Conservation (phyloP, 805 yeast species). For the Hanseniaspora guilliermondii region DNA sequence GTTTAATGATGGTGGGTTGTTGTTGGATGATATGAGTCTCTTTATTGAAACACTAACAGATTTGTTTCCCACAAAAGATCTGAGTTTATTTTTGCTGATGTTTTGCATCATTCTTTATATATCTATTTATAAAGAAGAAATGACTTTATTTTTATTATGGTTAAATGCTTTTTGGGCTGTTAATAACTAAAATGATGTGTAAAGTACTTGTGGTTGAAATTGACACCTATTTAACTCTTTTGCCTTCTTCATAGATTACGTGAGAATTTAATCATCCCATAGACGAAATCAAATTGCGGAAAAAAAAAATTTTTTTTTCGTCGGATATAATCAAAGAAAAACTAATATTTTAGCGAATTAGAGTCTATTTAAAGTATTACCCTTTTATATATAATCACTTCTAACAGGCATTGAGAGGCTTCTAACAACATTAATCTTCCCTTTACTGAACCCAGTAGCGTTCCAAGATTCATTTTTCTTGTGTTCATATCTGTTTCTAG, state of each 20-base stretch:
- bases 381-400: not conserved
- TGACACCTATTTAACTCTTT: no score
- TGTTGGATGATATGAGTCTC: not conserved
- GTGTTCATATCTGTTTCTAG: not conserved
- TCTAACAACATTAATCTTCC: not conserved
- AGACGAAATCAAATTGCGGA: no score
- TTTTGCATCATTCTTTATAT: not conserved
- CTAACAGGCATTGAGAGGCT: constrained; percentile 8
- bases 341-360: no score
- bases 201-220: no score
- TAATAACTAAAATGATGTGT: no score
- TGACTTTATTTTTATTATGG: no score
- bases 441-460: not conserved
- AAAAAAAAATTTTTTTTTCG: no score
- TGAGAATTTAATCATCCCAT: no score
- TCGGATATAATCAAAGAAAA: not conserved
- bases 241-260: no score
- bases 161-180: no score
- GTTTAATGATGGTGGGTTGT: not conserved
- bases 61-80: not conserved
- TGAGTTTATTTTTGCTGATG: not conserved
- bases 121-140: no score
- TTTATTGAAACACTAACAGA: not conserved
- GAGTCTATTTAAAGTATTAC: no score
- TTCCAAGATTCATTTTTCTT: not conserved